Evolutionary conservation across 352 stramenopile species (phyloP), one percentile per base, ranked within the genome.

Genomic region (Phytophthora vignae): DNA sequence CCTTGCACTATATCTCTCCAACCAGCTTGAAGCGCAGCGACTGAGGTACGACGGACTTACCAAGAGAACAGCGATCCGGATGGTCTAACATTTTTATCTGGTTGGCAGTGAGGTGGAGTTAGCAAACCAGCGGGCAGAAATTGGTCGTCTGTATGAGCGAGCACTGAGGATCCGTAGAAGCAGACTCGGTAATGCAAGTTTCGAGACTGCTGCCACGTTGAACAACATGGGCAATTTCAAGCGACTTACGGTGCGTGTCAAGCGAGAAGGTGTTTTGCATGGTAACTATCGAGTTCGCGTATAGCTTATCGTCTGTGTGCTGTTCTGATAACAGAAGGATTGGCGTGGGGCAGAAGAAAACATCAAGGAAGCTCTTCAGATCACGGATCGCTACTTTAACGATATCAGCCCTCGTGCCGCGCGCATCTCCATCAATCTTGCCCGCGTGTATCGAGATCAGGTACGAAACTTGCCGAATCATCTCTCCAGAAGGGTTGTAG

Each of bases 201-300:
- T 93, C 15, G 88, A 95, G 64, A 94, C 86, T 1, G 88, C 88
- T 6, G 83, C 88, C 5, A 95, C 86, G 12, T 61, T 95, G 6
- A 95, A 91, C 71, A 95, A 95, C 55, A 90, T 95, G 27, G 88
- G 88, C 38, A 95, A 91, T 68, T 92, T 91, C 76, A 94, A 94
- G 68, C 84, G 86, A 27, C 69, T 91, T 11, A 76, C 84, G 73
- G 86, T 95, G 65, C 49, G 70, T 25, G 17, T 50, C 15, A 50
- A 50, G n/a, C 42, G 42, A 50, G 40, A n/a, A 42, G 22, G 2
- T 50, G 42, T 12, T 50, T 11, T 10, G 6, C 42, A 50, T 11
- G n/a, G 42, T 50, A 50, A 14, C 69, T n/a, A 44, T 42, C 14
- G 44, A 54, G 25, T 29, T 14, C 11, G 46, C 5, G 19, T 29